Evolutionary conservation across 2,329 filamentous ascomycete genomes (phyloP).

Genomic region (Cladosporium sp.): DNA sequence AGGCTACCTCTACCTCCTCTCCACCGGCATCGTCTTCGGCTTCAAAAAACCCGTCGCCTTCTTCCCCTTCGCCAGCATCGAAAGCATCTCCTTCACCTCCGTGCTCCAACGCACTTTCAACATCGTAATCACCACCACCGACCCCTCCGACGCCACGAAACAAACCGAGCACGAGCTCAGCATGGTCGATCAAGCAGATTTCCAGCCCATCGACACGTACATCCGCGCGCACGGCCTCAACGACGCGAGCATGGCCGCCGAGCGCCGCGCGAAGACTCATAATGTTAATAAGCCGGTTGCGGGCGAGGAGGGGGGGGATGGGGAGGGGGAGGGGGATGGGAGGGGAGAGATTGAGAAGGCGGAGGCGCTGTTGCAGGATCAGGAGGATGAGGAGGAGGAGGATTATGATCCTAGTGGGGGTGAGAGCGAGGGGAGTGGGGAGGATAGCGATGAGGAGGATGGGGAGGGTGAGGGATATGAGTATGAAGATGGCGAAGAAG

Average conservation of each 20-base stretch:
- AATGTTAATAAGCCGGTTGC: slow-evolving; percentile 49
- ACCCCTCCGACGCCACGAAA: slow-evolving; percentile 31
- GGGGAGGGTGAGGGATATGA: slow-evolving; percentile 28
- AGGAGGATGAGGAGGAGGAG: slow-evolving; percentile 37
- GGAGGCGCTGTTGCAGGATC: slow-evolving; percentile 36
- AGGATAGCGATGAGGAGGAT: slow-evolving; percentile 33
- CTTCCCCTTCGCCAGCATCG: slow-evolving; percentile 61
- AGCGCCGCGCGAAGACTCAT: slow-evolving; percentile 59
- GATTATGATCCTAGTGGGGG: slow-evolving; percentile 37
- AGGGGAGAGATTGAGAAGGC: slow-evolving; percentile 34
- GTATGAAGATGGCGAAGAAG: slow-evolving; percentile 25
- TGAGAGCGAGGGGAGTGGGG: slow-evolving; percentile 37
- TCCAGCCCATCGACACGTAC: slow-evolving; percentile 62
- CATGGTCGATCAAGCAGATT: slow-evolving; percentile 67
- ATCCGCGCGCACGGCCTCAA: slow-evolving; percentile 62
- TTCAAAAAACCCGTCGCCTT: slow-evolving; percentile 67
- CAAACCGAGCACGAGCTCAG: slow-evolving; percentile 61
- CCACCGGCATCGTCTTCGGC: slow-evolving; percentile 61
- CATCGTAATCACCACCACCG: slow-evolving; percentile 51
- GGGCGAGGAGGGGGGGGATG: slow-evolving; percentile 29
- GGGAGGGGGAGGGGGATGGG: slow-evolving; percentile 20
- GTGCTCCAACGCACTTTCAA: slow-evolving; percentile 68
- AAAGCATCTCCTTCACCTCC: slow-evolving; percentile 63
- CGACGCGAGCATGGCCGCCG: slow-evolving; percentile 63
- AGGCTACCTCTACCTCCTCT: slow-evolving; percentile 65